Conservation (phyloP, 139 green algal genomes). For the Volvox reticuliferus region DNA sequence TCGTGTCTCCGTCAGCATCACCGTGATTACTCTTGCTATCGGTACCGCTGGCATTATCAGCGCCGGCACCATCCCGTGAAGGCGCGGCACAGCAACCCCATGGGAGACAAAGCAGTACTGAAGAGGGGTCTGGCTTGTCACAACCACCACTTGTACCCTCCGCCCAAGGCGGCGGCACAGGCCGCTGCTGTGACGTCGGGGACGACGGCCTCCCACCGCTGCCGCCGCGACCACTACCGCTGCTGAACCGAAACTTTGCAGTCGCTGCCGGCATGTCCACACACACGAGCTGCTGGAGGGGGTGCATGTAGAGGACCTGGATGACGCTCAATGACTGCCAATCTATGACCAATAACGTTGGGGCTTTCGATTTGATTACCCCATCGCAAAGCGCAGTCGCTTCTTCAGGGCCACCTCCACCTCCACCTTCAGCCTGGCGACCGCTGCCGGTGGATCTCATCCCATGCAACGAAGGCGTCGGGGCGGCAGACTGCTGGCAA, state of each 20-base stretch:
- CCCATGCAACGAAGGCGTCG: too few relatives aligned
- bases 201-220: neutral
- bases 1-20: neutral
- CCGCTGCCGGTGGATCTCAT: neutral
- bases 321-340: neutral
- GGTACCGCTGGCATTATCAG: neutral
- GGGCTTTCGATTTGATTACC: neutral
- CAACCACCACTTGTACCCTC: neutral
- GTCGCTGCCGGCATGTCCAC: neutral
- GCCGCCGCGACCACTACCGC: neutral
- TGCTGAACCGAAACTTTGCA: neutral
- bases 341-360: neutral
- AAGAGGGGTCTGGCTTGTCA: neutral
- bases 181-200: neutral
- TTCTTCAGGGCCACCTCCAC: too few relatives aligned
- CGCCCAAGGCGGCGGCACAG: neutral
- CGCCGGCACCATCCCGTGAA: neutral
- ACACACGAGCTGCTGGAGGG: conserved; percentile 14
- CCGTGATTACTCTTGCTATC: neutral
- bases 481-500: neutral
- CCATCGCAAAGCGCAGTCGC: too few relatives aligned
- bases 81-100: neutral
- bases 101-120: neutral
- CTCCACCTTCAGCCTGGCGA: too few relatives aligned
- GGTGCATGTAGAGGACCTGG: neutral